These are phyloP conservation scores for Aspergillus jensenii DNA, from an alignment of 2,329 filamentous ascomycete species.

Conservation along the genomic window DNA sequence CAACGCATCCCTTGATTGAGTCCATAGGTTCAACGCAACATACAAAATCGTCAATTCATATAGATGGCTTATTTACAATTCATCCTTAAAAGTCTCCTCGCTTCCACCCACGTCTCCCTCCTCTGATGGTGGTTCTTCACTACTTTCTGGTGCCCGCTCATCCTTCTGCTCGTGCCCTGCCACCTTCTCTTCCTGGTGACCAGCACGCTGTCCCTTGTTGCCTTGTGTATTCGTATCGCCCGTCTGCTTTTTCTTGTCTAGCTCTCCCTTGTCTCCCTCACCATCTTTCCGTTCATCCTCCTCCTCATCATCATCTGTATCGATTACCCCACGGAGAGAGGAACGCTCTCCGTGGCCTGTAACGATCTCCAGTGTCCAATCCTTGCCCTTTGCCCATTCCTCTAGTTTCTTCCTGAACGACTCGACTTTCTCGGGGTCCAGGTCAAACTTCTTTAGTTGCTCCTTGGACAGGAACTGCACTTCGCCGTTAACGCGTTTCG, in stretches of 20 bases:
- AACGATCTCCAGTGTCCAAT: constrained; percentile 79
- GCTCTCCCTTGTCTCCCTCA: constrained; percentile 21
- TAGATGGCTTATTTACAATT: constrained; percentile 26
- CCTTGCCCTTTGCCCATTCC: constrained; percentile 66
- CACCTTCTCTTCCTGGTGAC: constrained; percentile 5
- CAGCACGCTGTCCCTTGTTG: neutral
- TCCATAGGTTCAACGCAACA: neutral
- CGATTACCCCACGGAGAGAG: constrained; percentile 66
- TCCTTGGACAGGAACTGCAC: constrained; percentile 62
- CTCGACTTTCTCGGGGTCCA: constrained; percentile 68
- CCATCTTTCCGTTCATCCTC: constrained; percentile 37
- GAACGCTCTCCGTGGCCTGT: constrained; percentile 66
- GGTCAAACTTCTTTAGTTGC: constrained; percentile 66
- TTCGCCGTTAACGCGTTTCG: constrained; percentile 60
- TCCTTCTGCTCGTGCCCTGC: constrained; percentile 13
- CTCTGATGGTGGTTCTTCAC: constrained; percentile 5
- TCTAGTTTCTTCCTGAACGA: constrained; percentile 67
- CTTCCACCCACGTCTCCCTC: constrained; percentile 29
- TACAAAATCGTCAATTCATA: constrained; percentile 5
- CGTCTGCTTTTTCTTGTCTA: constrained; percentile 5
- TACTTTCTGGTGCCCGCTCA: constrained; percentile 8
- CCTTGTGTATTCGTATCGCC: neutral
- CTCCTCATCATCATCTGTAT: constrained; percentile 56
- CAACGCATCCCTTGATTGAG: neutral
- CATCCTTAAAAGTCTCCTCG: constrained; percentile 42